Percentiles rank a stretch among this genome's conserved stretches.
Conservation (phyloP, 306 rosid genomes). For the Dalbergia oliveri region DNA sequence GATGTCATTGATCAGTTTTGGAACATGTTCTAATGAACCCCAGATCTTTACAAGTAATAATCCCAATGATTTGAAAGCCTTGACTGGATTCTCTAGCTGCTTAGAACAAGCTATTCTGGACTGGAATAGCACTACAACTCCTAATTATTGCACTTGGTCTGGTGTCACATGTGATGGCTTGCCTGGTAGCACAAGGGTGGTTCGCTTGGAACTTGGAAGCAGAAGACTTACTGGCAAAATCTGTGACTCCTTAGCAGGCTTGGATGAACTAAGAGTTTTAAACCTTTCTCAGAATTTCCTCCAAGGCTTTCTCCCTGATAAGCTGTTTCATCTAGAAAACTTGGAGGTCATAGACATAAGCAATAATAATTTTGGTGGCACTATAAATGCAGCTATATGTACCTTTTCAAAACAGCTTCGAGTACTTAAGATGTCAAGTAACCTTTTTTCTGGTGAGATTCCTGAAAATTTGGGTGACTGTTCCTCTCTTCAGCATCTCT, state of each 20-base stretch:
- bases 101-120: constrained; percentile 29
- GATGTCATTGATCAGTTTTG: constrained; percentile 7
- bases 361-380: constrained; percentile 37
- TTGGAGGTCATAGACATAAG: constrained; percentile 45
- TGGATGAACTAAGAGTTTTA: constrained; percentile 45
- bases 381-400: constrained; percentile 5
- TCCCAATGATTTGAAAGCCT: constrained; percentile 44
- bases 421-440: constrained; percentile 30
- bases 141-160: constrained; percentile 44
- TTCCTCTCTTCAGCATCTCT: constrained; percentile 37
- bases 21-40: constrained; percentile 3
- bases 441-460: constrained; percentile 37
- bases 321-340: constrained; percentile 39
- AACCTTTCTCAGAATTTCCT: constrained; percentile 47
- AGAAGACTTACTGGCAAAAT: constrained; percentile 34
- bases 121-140: constrained; percentile 27
- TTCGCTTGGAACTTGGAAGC: constrained; percentile 43
- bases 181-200: constrained; percentile 27
- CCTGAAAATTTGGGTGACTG: constrained; percentile 42
- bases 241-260: constrained; percentile 38
- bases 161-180: constrained; percentile 45
- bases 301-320: constrained; percentile 36
- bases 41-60: constrained; percentile 19
- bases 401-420: constrained; percentile 2
- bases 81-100: constrained; percentile 42